Evolutionary conservation across 2,329 filamentous ascomycete species (phyloP), one percentile per base, ranked within the genome.

Genomic region (Aureobasidium sp.): DNA sequence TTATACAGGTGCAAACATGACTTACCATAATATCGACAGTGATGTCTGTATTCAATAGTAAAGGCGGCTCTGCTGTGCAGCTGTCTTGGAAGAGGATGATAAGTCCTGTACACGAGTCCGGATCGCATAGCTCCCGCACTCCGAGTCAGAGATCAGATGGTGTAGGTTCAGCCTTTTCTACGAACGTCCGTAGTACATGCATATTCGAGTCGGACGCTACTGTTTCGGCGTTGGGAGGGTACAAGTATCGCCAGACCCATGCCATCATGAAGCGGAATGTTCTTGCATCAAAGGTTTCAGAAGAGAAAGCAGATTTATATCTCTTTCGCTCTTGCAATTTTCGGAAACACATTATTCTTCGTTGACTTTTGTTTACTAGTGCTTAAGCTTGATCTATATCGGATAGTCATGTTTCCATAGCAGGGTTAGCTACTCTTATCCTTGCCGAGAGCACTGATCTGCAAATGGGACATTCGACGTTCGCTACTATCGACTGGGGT

Each of bases 151-250:
- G 12, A 44, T 12, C 29, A 34, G 53, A 23, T 55, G 53, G 39
- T 46, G 53, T 42, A 56, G 52, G 52, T 56, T 56, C 53, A 46
- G 53, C 53, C 53, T 56, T 26, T 23, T 5, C n/a, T 34, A 20
- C 39, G 53, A 17, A 56, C 53, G 27, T 56, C 27, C 53, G 27
- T 36, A 36, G 53, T 26, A 56, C 53, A 27, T 46, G 27, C 53
- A 56, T 56, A 42, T 2, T 20, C 20, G 20, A 20, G 10, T 10
- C 6, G 26, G 29, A 55, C 51, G 51, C 53, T 56, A 56, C 37
- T 56, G 53, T 46, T 56, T 56, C 53, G 53, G 39, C 37, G 36
- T 41, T 26, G 37, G 39, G 9, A 42, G 17, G 51, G 20, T 34
- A 37, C 29, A 34, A 34, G 51, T 32, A 44, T 42, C 15, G 26